These are phyloP conservation scores for Globisporangium recalcitrans DNA, from an alignment of 352 stramenopile species.

Conservation along the genomic window DNA sequence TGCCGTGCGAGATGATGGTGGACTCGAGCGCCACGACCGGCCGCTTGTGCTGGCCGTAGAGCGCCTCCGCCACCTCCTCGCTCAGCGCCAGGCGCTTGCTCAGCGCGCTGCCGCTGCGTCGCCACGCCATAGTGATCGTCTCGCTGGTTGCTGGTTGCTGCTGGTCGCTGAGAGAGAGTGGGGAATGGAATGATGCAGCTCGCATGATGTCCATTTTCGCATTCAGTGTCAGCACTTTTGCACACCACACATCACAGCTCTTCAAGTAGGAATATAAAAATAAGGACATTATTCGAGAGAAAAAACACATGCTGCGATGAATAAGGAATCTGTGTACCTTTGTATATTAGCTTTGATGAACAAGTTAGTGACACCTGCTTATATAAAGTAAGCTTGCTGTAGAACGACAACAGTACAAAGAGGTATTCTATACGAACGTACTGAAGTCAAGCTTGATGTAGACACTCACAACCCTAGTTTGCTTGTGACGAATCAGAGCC, in stretches of 20 bases:
- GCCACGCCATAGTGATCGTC: conserved; percentile 42
- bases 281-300: neutral
- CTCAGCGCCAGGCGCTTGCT: conserved; percentile 39
- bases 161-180: neutral
- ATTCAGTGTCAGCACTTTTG: neutral
- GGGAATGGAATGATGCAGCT: neutral
- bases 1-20: conserved; percentile 99
- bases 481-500: no score
- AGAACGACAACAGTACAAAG: no score
- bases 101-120: conserved; percentile 33
- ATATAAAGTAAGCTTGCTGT: no score
- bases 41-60: conserved; percentile 33
- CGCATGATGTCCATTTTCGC: neutral
- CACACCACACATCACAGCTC: neutral
- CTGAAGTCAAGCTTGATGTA: no score
- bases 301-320: no score
- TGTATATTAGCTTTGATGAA: no score
- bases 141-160: neutral
- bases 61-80: conserved; percentile 47
- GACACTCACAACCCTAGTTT: no score
- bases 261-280: neutral
- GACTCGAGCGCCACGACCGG: conserved; percentile 95
- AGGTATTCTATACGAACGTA: no score
- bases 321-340: no score
- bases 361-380: no score